Evolutionary conservation across 176 grass and related monocot species (phyloP), one percentile per base, ranked within the genome.

Genomic region (Triticum timopheevii): DNA sequence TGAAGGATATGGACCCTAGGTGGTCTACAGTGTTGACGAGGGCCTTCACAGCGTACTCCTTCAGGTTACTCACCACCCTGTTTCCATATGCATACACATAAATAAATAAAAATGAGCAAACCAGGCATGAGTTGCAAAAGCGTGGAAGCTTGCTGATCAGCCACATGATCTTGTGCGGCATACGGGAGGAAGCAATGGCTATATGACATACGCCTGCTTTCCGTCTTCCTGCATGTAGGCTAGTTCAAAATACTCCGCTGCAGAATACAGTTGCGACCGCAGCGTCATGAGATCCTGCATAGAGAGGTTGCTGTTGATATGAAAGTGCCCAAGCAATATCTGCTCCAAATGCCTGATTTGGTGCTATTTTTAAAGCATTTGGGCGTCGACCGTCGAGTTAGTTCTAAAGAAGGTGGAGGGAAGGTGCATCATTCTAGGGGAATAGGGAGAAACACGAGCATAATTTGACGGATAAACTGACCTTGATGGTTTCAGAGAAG

Each of bases 211-310:
- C 92, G 73, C 47, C 40, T 93, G 75, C 13, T 95, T 95, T 47
- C 83, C 82, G 0, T 91, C 85, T 76, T 95, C 85, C 31, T 84
- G 81, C 27, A 56, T 91, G 64, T 97, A 97, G 17, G 90, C 83
- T 84, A 92, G 56, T 83, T 97, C 95, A 9, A 95, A 97, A 68
- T 97, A 97, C 83, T 97, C 92, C n/a, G 95, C 95, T 28, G 92
- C 92, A 1, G 92, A 97, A 80, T 95, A 97, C 20, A 97, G 77
- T 69, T 97, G 95, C 19, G 86, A 91, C 83, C 89, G 88, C 68
- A 97, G 34, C 15, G 85, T 94, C 79, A 84, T 97, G 88, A 97
- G 91, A 87, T 90, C 95, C 95, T 97, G 82, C 62, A 82, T 73
- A 42, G 71, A 61, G 17, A 82, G 54, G 22, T 67, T 27, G 49